These are phyloP conservation scores for Acer negundo DNA, from an alignment of 345 rosid species.

Conservation along the genomic window DNA sequence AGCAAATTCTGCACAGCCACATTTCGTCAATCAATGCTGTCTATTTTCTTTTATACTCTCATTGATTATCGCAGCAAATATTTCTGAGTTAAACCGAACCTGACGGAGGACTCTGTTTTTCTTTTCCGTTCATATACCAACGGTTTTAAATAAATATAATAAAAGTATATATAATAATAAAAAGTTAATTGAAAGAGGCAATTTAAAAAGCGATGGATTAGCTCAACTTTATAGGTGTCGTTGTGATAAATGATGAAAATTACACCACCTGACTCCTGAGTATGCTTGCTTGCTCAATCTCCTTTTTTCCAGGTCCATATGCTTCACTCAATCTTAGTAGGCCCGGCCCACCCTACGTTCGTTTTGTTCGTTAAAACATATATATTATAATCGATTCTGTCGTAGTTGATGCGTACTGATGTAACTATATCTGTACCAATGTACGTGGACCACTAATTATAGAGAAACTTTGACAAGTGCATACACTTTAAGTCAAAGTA, in stretches of 20 bases:
- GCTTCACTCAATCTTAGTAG: background rate
- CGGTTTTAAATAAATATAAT: background rate
- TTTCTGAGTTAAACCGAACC: constrained; percentile 39
- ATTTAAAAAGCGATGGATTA: constrained; percentile 1
- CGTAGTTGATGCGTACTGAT: too few species aligned
- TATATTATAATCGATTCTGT: too few species aligned
- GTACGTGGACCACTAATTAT: too few species aligned
- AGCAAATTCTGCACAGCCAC: constrained; percentile 9
- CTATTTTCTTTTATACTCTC: constrained; percentile 27
- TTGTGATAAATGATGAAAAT: background rate
- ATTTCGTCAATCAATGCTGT: constrained; percentile 18
- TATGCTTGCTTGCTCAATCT: background rate
- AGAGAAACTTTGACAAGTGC: too few species aligned
- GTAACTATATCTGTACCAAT: too few species aligned
- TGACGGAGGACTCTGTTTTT: constrained; percentile 26
- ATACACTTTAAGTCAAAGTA: too few species aligned
- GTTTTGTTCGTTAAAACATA: background rate
- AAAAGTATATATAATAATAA: background rate
- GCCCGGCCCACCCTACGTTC: constrained; percentile 5
- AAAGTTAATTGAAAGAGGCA: background rate
- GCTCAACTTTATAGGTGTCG: constrained; percentile 2
- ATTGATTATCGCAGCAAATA: constrained; percentile 23
- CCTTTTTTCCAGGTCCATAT: background rate
- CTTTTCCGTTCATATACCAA: background rate
- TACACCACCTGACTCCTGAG: background rate